Evolutionary conservation across 139 green algal genomes (phyloP), one percentile per base, ranked within the genome.

Genomic region (Pseudopediastrum boryanum): DNA sequence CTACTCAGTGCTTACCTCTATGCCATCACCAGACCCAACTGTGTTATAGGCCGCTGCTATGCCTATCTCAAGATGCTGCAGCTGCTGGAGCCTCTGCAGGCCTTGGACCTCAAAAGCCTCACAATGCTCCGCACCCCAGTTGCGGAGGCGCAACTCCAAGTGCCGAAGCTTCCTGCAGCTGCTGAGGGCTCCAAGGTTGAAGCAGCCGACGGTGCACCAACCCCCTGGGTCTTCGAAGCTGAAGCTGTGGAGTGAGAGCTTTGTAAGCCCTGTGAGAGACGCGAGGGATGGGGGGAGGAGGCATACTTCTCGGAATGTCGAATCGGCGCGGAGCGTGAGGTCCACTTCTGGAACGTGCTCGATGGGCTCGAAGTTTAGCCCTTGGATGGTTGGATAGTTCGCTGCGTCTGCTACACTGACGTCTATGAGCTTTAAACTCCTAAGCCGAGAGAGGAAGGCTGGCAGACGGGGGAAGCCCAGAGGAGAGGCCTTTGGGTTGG

Each of bases 81-180:
- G 46, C 74, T 73, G 61, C n/a, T 4, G 29, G 54, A 80, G 61
- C 2, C 64, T 35, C n/a, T 41, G 10, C 29, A 80, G 23, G 4
- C 61, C 59, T 10, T 43, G 74, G 31, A 80, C 33, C 36, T 80
- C 74, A 73, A 73, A 80, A 3, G 25, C 44, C 41, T 71, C 61
- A 35, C 74, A 80, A 61, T 80, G 74, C 43, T 80, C 74, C 29
- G 56, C 68, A 12, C 63, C 74, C 74, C 74, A 80, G 23, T 59
- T 80, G 19, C 59, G 44, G 2, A 80, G 43, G 44, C 63, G 61
- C 43, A 80, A 44, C 10, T 72, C 43, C 35, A 80, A 31, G 2
- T 64, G 21, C 12, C 27, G 43, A 13, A 80, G 74, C 21, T 64
- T 63, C n/a, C 4, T 36, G 59, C 61, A 73, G 39, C 38, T 38